Conservation (phyloP, 192 early-diverging fungal genomes). For the Podila horticola region DNA sequence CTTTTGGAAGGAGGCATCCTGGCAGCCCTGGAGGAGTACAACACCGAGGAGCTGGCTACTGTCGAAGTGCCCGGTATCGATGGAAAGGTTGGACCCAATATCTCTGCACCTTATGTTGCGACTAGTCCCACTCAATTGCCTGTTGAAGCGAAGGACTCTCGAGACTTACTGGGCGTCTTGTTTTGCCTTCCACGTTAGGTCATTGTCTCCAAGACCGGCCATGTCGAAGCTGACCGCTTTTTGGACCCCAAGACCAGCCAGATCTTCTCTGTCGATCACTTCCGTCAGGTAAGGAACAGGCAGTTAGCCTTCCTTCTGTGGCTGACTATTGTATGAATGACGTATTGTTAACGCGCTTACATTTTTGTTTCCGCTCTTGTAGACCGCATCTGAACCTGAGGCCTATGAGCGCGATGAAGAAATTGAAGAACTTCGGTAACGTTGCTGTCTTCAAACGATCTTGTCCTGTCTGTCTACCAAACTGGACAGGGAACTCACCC, state of each 20-base stretch:
- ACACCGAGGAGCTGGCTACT: constrained; percentile 83
- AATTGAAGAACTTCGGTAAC: constrained; percentile 53
- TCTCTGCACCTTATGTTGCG: not conserved
- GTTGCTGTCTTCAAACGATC: not conserved
- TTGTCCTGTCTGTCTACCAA: constrained; percentile 2
- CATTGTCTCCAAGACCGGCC: constrained; percentile 80
- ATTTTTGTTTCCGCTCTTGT: not conserved
- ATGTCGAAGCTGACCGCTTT: constrained; percentile 72
- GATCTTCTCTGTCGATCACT: constrained; percentile 84
- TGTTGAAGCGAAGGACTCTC: not conserved
- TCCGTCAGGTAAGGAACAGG: constrained; percentile 59
- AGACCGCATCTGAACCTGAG: constrained; percentile 50
- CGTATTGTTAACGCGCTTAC: no score
- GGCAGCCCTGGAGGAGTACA: constrained; percentile 80
- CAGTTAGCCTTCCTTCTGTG: no score
- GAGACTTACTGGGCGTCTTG: not conserved
- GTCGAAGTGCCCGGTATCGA: constrained; percentile 74
- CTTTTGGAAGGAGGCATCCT: constrained; percentile 75
- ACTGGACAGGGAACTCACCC: not conserved
- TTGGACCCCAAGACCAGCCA: constrained; percentile 78
- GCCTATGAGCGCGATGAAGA: constrained; percentile 34
- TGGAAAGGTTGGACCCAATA: constrained; percentile 52
- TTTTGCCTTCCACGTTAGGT: constrained; percentile 57
- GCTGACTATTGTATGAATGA: no score
- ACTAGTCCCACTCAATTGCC: not conserved